Conservation (phyloP, 2,329 filamentous ascomycete species). For the Huntiella omanensis region DNA sequence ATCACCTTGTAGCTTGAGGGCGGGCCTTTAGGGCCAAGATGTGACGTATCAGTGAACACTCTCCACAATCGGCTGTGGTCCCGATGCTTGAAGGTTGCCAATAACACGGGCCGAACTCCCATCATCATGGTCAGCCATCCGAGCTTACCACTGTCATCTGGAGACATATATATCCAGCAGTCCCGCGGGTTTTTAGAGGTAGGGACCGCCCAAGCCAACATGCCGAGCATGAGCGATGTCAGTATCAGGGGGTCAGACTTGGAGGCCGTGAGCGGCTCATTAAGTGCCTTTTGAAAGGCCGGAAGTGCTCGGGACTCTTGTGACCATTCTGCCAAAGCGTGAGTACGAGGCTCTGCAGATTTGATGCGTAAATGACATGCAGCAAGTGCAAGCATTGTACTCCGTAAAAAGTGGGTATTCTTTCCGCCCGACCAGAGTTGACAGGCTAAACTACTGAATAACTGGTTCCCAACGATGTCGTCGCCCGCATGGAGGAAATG, state of each 20-base stretch:
- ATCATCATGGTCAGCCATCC: constrained; percentile 15
- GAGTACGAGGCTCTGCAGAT: neutral
- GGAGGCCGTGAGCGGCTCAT: constrained; percentile 12
- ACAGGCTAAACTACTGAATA: constrained; percentile 11
- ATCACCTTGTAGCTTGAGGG: no score
- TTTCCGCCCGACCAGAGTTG: constrained; percentile 8
- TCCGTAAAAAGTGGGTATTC: constrained; percentile 12
- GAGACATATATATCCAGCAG: constrained; percentile 14
- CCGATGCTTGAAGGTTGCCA: constrained; percentile 12
- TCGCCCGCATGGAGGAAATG: constrained; percentile 10
- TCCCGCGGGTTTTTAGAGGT: constrained; percentile 10
- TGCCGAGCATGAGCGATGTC: constrained; percentile 14
- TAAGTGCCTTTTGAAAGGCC: constrained; percentile 13
- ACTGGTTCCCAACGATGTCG: constrained; percentile 11
- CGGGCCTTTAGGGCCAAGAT: constrained; percentile 10
- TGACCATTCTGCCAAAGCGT: constrained; percentile 14
- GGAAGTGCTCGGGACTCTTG: constrained; percentile 14
- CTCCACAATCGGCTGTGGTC: constrained; percentile 12
- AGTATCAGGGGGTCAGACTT: constrained; percentile 14
- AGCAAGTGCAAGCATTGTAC: constrained; percentile 14
- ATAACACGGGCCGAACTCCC: constrained; percentile 14
- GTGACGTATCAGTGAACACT: constrained; percentile 9
- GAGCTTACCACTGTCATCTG: constrained; percentile 10
- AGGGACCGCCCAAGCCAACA: constrained; percentile 13
- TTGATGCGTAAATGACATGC: constrained; percentile 14